These are phyloP conservation scores for Wickerhamomyces chaumierensis DNA, from an alignment of 805 yeast genomes.

Conservation along the genomic window DNA sequence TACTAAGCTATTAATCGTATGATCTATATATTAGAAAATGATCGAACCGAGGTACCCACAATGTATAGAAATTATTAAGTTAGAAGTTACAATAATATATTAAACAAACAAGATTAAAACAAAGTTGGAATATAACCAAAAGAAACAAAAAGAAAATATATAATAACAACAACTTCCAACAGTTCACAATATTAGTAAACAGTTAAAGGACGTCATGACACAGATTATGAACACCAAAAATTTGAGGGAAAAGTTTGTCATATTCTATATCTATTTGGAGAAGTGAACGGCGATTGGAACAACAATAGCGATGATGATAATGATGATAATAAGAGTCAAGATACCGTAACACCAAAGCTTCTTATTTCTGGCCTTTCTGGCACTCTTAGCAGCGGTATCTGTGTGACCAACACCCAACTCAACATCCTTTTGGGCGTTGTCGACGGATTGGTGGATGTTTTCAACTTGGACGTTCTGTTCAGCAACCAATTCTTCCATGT, in stretches of 20 bases:
- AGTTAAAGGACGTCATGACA: no score
- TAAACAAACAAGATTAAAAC: slow-evolving; percentile 1
- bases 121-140: neutral
- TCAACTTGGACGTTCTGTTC: slow-evolving; percentile 88
- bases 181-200: no score
- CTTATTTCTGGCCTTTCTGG: slow-evolving; percentile 84
- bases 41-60: no score
- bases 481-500: slow-evolving; percentile 91
- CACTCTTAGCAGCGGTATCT: slow-evolving; percentile 77
- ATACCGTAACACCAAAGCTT: slow-evolving; percentile 77
- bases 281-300: slow-evolving; percentile 22
- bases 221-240: no score
- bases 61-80: no score
- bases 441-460: slow-evolving; percentile 72
- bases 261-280: slow-evolving; percentile 1
- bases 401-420: slow-evolving; percentile 94
- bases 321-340: slow-evolving; percentile 42
- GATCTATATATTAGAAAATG: no score
- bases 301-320: slow-evolving; percentile 61
- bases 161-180: neutral
- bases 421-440: slow-evolving; percentile 76
- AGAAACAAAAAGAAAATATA: neutral
- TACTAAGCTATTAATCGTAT: no score
- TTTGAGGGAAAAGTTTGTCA: no score
- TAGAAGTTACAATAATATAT: neutral